These are phyloP conservation scores for Botryosphaeria dothidea DNA, from an alignment of 2,329 filamentous ascomycete species.

Conservation along the genomic window DNA sequence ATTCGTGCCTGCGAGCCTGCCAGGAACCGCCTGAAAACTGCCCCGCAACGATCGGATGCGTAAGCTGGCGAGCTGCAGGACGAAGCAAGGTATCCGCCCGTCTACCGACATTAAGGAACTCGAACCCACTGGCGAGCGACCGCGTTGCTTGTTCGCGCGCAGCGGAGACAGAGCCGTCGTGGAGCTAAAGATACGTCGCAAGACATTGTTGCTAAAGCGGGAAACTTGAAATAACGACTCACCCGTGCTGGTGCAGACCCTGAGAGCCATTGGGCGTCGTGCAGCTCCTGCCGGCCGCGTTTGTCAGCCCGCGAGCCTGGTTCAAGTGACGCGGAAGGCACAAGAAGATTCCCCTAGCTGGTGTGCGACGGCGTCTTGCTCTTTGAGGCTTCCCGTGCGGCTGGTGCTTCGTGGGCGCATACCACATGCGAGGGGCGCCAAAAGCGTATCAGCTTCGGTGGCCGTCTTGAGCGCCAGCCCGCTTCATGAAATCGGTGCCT, in stretches of 20 bases:
- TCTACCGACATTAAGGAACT: slow-evolving; percentile 5
- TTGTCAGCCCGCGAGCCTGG: slow-evolving; percentile 20
- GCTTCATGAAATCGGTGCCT: background rate
- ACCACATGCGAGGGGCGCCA: slow-evolving; percentile 19
- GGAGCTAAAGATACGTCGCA: slow-evolving; percentile 5
- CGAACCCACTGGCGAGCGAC: background rate
- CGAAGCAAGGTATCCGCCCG: slow-evolving; percentile 16
- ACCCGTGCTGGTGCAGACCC: slow-evolving; percentile 15
- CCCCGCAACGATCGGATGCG: background rate
- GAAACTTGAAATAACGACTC: slow-evolving; percentile 15
- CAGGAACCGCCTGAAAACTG: background rate
- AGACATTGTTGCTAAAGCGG: slow-evolving; percentile 18
- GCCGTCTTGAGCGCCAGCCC: slow-evolving; percentile 8
- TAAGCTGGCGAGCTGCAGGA: slow-evolving; percentile 3
- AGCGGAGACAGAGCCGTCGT: background rate
- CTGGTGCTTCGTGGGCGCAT: slow-evolving; percentile 21
- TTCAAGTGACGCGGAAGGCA: slow-evolving; percentile 18
- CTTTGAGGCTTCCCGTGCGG: slow-evolving; percentile 17
- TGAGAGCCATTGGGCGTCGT: slow-evolving; percentile 19
- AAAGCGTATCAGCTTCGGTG: slow-evolving; percentile 15
- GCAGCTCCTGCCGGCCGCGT: slow-evolving; percentile 15
- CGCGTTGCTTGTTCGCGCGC: background rate
- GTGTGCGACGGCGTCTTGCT: slow-evolving; percentile 20
- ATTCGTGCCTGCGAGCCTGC: background rate
- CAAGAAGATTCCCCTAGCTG: slow-evolving; percentile 18